Conservation (phyloP, 2,329 filamentous ascomycete species). For the Pseudopithomyces maydicus region DNA sequence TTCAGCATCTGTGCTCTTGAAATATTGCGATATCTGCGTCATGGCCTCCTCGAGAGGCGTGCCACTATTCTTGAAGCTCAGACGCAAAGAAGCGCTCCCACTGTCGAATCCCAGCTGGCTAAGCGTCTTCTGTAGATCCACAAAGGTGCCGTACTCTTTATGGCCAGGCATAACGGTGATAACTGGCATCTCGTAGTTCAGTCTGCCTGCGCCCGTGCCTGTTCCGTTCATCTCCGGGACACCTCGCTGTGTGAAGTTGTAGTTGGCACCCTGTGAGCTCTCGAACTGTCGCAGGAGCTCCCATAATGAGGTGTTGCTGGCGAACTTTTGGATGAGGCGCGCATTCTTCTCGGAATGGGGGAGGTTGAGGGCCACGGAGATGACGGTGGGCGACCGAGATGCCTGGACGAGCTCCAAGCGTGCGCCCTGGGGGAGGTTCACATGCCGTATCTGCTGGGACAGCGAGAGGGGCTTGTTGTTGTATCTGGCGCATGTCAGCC, state of each 20-base stretch:
- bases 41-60: conserved; percentile 85
- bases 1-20: conserved; percentile 55
- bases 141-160: conserved; percentile 75
- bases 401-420: conserved; percentile 90
- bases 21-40: conserved; percentile 77
- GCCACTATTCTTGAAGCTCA: conserved; percentile 77
- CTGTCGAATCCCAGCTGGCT: conserved; percentile 85
- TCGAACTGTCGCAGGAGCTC: conserved; percentile 89
- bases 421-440: conserved; percentile 81
- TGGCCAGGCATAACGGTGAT: conserved; percentile 75
- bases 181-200: conserved; percentile 87
- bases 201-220: conserved; percentile 66
- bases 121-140: conserved; percentile 86
- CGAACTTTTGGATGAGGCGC: conserved; percentile 81
- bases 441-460: conserved; percentile 80
- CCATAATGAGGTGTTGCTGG: conserved; percentile 89
- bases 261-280: conserved; percentile 54
- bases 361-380: conserved; percentile 88
- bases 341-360: conserved; percentile 74
- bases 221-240: conserved; percentile 66
- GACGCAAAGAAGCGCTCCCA: conserved; percentile 77
- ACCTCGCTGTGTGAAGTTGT: conserved; percentile 83
- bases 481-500: conserved; percentile 31
- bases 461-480: conserved; percentile 87
- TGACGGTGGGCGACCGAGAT: conserved; percentile 81